Conservation (phyloP, 192 early-diverging fungal genomes). For the Physocladia obscura region DNA sequence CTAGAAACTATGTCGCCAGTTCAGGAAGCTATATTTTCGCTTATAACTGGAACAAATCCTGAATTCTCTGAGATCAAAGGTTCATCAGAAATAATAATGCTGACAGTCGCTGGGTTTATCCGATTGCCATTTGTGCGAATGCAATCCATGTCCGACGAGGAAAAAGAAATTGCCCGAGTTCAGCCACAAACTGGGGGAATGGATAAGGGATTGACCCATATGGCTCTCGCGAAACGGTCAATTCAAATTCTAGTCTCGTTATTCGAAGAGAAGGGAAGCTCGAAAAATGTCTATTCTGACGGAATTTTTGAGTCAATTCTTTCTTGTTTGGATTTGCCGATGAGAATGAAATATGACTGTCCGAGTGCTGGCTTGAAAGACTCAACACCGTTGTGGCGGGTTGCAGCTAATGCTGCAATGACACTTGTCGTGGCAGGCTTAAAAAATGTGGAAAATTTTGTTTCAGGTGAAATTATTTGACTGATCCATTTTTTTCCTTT, state of each 20-base stretch:
- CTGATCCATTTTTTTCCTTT: background rate
- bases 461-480: conserved; percentile 3
- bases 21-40: conserved; percentile 69
- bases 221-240: conserved; percentile 69
- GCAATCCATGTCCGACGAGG: conserved; percentile 3
- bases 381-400: conserved; percentile 72
- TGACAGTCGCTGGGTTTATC: conserved; percentile 37
- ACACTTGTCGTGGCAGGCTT: conserved; percentile 50
- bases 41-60: conserved; percentile 40
- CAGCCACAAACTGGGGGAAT: conserved; percentile 21
- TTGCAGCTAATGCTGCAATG: conserved; percentile 61
- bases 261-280: conserved; percentile 53
- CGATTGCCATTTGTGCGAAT: conserved; percentile 40
- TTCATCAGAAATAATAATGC: conserved; percentile 27
- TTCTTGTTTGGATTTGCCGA: conserved; percentile 64
- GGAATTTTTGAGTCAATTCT: conserved; percentile 38
- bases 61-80: conserved; percentile 31
- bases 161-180: background rate
- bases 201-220: conserved; percentile 62
- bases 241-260: conserved; percentile 54
- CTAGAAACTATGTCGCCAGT: conserved; percentile 63
- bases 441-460: conserved; percentile 25
- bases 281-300: conserved; percentile 47
- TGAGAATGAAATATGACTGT: conserved; percentile 75
- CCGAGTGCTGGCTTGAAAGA: conserved; percentile 70